These are phyloP conservation scores for Mycosarcoma maydis DNA, from an alignment of 1,284 basidiomycete genomes.

Conservation along the genomic window DNA sequence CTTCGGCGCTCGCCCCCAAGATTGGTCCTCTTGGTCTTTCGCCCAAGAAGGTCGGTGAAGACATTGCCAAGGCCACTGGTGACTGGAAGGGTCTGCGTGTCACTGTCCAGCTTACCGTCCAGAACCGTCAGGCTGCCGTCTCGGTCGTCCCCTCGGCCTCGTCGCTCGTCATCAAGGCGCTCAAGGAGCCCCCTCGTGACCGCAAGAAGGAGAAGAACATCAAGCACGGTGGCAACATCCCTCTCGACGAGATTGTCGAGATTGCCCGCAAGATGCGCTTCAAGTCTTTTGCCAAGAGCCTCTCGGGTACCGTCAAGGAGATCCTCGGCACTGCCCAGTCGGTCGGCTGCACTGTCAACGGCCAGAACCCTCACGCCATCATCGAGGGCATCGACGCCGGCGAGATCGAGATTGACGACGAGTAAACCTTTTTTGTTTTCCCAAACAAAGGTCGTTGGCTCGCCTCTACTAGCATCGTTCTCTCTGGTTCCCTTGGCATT, in stretches of 20 bases:
- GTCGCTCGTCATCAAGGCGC: conserved; percentile 96
- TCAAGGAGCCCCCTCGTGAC: conserved; percentile 99
- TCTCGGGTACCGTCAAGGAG: conserved; percentile 86
- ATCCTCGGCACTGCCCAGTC: conserved; percentile 75
- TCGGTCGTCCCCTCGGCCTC: conserved; percentile 97
- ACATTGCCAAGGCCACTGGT: conserved; percentile 98
- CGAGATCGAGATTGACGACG: conserved; percentile 75
- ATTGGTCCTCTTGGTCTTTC: conserved; percentile 99
- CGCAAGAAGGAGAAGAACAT: conserved; percentile 99
- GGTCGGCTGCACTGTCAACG: conserved; percentile 96
- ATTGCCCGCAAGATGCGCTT: conserved; percentile 95
- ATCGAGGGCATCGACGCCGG: conserved; percentile 96
- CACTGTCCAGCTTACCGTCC: conserved; percentile 98
- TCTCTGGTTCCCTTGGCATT: conserved; percentile 10
- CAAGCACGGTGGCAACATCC: conserved; percentile 94
- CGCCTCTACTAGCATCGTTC: conserved; percentile 15
- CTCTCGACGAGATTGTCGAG: conserved; percentile 93
- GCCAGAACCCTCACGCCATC: conserved; percentile 90
- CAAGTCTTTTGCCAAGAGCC: conserved; percentile 93
- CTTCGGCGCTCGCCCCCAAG: conserved; percentile 98
- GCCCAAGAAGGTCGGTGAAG: conserved; percentile 99
- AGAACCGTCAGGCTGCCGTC: conserved; percentile 98
- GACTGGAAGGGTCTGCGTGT: conserved; percentile 99
- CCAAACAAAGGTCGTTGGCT: not conserved
- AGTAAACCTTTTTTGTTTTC: conserved; percentile 46